A percentile compares a stretch with the other conserved stretches of the same genome.
These are phyloP conservation scores for Malassezia nana DNA, from an alignment of 1,284 basidiomycete genomes.

Conservation along the genomic window DNA sequence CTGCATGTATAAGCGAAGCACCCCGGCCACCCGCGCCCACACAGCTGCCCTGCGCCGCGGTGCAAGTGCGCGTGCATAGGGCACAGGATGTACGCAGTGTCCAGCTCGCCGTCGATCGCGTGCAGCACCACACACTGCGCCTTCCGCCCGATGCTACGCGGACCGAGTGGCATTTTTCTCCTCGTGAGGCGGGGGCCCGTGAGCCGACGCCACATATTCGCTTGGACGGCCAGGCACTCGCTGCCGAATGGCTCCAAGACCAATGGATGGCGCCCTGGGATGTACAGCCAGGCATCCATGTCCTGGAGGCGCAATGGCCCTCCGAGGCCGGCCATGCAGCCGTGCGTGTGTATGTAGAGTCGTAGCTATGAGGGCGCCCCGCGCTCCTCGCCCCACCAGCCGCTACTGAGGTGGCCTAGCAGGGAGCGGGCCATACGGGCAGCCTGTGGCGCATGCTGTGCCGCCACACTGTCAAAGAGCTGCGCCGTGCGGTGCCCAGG, in stretches of 20 bases:
- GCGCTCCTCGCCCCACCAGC: neutral
- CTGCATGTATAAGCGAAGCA: neutral
- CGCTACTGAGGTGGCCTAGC: neutral
- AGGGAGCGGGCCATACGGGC: constrained; percentile 6
- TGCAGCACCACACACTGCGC: neutral
- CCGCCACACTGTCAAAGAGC: constrained; percentile 2
- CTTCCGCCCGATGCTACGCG: neutral
- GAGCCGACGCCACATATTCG: neutral
- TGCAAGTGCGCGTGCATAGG: constrained; percentile 2
- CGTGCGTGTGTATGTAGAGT: neutral
- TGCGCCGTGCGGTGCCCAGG: neutral
- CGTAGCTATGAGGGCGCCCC: neutral
- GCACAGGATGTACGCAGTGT: neutral
- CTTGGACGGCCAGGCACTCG: neutral
- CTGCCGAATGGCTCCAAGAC: constrained; percentile 6
- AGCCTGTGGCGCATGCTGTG: constrained; percentile 4
- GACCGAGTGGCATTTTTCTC: neutral
- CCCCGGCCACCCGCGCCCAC: neutral
- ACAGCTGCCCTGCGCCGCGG: neutral
- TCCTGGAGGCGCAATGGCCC: constrained; percentile 2
- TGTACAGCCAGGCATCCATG: neutral
- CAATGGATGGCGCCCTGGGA: neutral
- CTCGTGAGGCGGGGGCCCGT: neutral
- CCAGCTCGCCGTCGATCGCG: neutral
- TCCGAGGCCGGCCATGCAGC: neutral